Conservation (phyloP, 1,284 basidiomycete genomes). For the Waitea zeae region DNA sequence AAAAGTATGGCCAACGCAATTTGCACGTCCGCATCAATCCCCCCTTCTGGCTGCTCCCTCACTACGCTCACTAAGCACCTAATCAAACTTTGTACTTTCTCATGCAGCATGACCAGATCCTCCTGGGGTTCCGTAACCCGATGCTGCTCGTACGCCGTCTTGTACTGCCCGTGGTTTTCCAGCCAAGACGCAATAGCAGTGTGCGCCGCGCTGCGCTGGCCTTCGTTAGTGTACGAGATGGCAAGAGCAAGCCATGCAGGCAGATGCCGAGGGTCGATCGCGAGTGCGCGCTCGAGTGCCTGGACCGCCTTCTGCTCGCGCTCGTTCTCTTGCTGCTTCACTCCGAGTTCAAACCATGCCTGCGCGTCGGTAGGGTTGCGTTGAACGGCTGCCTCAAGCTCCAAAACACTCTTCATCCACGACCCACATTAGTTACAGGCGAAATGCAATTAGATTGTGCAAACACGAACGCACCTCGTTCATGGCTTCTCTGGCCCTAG, state of each 20-base stretch:
- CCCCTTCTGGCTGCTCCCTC: conserved; percentile 28
- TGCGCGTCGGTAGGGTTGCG: conserved; percentile 51
- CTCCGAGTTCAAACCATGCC: conserved; percentile 86
- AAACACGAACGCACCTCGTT: conserved; percentile 53
- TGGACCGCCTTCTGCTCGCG: conserved; percentile 83
- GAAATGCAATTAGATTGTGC: too few relatives aligned
- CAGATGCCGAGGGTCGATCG: conserved; percentile 63
- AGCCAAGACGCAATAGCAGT: conserved; percentile 79
- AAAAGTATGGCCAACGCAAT: conserved; percentile 88
- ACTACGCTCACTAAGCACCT: conserved; percentile 56
- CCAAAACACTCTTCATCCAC: conserved; percentile 74
- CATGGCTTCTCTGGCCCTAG: conserved; percentile 15
- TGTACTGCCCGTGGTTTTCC: conserved; percentile 35
- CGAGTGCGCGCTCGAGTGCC: conserved; percentile 69
- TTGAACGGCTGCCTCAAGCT: conserved; percentile 85
- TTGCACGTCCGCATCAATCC: conserved; percentile 88
- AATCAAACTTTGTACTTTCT: conserved; percentile 32
- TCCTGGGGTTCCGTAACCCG: conserved; percentile 17
- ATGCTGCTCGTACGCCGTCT: conserved; percentile 25
- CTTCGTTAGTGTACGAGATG: conserved; percentile 88
- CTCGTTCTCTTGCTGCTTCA: conserved; percentile 98
- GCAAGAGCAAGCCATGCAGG: conserved; percentile 86
- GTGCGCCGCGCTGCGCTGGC: conserved; percentile 55
- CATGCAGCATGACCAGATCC: conserved; percentile 16
- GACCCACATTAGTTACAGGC: conserved; percentile 8